Evolutionary conservation across 305 asterid genomes (phyloP).

Genomic region (Ilex paraguariensis): DNA sequence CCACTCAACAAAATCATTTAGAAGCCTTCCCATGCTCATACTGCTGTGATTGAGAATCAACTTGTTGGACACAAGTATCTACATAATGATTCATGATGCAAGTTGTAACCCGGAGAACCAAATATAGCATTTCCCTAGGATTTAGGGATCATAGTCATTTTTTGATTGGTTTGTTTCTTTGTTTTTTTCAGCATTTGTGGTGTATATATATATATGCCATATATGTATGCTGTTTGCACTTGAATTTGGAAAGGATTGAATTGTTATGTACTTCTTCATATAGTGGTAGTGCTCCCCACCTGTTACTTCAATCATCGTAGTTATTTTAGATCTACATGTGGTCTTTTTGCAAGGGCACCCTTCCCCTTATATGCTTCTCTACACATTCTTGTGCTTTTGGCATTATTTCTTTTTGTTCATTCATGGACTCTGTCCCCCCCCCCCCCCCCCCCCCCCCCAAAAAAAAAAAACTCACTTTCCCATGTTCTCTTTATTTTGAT

Average conservation of each 20-base stretch:
- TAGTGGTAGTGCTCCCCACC: constrained; percentile 66
- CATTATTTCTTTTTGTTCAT: too few relatives aligned
- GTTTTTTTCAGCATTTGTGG: background rate
- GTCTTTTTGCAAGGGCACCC: too few relatives aligned
- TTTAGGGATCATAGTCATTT: constrained; percentile 5
- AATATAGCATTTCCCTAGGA: constrained; percentile 23
- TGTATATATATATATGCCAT: background rate
- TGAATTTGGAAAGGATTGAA: constrained; percentile 24
- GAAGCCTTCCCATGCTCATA: constrained; percentile 6
- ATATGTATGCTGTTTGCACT: constrained; percentile 20
- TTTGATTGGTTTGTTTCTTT: background rate
- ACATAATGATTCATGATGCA: constrained; percentile 21
- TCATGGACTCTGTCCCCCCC: too few relatives aligned
- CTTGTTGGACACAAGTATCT: constrained; percentile 18
- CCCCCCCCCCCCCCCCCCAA: too few relatives aligned
- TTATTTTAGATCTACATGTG: too few relatives aligned
- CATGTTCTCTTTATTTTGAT: too few relatives aligned
- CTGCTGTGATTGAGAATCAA: constrained; percentile 16
- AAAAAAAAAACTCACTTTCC: too few relatives aligned
- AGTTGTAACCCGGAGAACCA: constrained; percentile 20
- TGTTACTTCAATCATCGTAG: constrained; percentile 18
- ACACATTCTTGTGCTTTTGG: too few relatives aligned
- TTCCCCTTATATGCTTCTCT: too few relatives aligned
- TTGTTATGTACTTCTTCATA: constrained; percentile 21
- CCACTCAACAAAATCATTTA: constrained; percentile 28